Evolutionary conservation across 805 yeast species (phyloP).

Genomic region (Wilhelminamyces savonicus): DNA sequence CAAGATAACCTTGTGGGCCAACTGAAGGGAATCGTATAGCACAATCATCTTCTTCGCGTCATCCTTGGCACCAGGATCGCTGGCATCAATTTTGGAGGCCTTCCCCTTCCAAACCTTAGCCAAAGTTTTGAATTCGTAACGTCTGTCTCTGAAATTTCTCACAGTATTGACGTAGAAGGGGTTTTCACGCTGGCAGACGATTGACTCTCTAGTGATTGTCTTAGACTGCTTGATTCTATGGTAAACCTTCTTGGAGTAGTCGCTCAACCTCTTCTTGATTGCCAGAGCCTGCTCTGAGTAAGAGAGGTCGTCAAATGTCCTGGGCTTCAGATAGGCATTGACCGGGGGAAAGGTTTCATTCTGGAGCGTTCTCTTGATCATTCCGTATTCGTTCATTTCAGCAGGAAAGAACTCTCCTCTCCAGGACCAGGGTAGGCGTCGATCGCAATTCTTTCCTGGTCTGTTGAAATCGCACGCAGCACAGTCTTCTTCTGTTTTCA

Average conservation of each 20-base stretch:
- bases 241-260: constrained; percentile 80
- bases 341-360: constrained; percentile 69
- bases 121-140: constrained; percentile 90
- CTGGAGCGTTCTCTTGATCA: constrained; percentile 80
- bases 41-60: constrained; percentile 94
- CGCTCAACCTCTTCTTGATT: constrained; percentile 72
- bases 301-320: constrained; percentile 70
- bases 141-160: constrained; percentile 86
- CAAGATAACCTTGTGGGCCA: constrained; percentile 94
- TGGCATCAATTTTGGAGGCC: constrained; percentile 42
- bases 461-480: constrained; percentile 96
- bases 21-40: constrained; percentile 87
- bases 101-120: constrained; percentile 94
- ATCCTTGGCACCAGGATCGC: constrained; percentile 61
- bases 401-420: constrained; percentile 95
- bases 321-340: constrained; percentile 47
- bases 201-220: constrained; percentile 83
- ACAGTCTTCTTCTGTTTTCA: constrained; percentile 91
- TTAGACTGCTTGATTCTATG: constrained; percentile 76
- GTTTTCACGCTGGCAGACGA: constrained; percentile 94
- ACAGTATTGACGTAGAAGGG: constrained; percentile 97
- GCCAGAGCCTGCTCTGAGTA: constrained; percentile 70
- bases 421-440: constrained; percentile 95
- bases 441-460: constrained; percentile 90
- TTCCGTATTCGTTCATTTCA: constrained; percentile 80